Evolutionary conservation across 495 filamentous ascomycete genomes (phyloP).

Genomic region (Glonium stellatum): DNA sequence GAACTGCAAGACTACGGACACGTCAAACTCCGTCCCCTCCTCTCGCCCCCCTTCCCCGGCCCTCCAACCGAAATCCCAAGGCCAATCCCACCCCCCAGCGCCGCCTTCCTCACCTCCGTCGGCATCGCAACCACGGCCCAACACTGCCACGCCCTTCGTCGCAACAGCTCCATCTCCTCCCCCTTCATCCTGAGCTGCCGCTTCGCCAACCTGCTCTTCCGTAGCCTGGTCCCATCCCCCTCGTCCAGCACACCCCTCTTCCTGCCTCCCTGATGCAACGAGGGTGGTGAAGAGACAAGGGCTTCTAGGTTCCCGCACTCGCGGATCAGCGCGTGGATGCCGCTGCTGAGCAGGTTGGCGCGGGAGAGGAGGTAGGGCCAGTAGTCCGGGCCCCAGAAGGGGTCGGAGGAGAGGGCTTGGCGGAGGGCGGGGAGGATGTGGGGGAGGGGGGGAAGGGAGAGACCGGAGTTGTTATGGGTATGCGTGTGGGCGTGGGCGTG

Average conservation of each 20-base stretch:
- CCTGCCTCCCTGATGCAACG: too few species aligned
- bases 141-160: slow-evolving; percentile 16
- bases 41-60: too few species aligned
- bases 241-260: too few species aligned
- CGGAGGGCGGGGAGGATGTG: slow-evolving; percentile 52
- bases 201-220: slow-evolving; percentile 20
- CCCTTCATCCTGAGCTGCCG: slow-evolving; percentile 21
- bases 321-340: slow-evolving; percentile 48
- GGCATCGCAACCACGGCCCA: slow-evolving; percentile 25
- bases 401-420: slow-evolving; percentile 47
- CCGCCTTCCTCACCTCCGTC: slow-evolving; percentile 5
- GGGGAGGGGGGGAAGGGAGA: slow-evolving; percentile 36
- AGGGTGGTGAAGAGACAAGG: too few species aligned
- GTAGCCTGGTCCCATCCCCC: slow-evolving; percentile 4
- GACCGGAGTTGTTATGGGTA: too few species aligned
- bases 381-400: slow-evolving; percentile 51
- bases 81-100: neutral
- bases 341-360: slow-evolving; percentile 44
- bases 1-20: too few species aligned
- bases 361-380: slow-evolving; percentile 51
- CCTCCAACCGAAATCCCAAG: too few species aligned
- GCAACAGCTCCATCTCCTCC: slow-evolving; percentile 21
- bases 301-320: slow-evolving; percentile 47
- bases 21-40: slow-evolving; percentile 23
- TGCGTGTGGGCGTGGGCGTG: slow-evolving; percentile 34